Percentiles rank a stretch among this genome's conserved stretches.
Conservation (phyloP, 208 protist genomes). For the Sergeia podlipaevii region DNA sequence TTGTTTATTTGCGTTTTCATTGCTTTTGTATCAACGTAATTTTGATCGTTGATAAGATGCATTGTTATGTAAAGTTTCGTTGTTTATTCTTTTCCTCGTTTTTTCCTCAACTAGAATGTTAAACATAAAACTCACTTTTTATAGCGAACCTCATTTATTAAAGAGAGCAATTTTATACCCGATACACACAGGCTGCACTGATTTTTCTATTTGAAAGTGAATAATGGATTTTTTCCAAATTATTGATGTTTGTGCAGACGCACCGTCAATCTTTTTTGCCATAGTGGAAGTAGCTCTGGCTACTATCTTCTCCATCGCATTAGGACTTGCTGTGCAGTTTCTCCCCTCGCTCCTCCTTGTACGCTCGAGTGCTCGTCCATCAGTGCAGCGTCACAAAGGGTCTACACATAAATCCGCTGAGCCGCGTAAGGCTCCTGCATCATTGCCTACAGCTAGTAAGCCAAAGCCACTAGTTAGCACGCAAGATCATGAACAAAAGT, state of each 20-base stretch:
- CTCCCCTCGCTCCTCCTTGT: conserved; percentile 17
- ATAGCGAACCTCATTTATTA: background rate
- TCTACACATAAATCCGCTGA: background rate
- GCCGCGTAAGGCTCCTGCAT: background rate
- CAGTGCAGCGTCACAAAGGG: conserved; percentile 9
- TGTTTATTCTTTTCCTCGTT: background rate
- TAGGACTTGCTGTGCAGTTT: conserved; percentile 20
- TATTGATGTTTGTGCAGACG: conserved; percentile 13
- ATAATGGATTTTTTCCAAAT: conserved; percentile 36
- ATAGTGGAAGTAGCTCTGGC: conserved; percentile 17
- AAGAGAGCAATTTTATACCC: conserved; percentile 1
- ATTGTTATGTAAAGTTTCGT: background rate
- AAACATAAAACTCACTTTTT: conserved; percentile 5
- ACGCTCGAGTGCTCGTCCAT: no score
- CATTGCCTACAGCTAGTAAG: background rate
- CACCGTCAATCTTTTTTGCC: background rate
- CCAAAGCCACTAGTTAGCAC: no score
- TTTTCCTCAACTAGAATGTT: conserved; percentile 1
- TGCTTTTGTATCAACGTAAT: background rate
- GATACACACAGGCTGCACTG: no score
- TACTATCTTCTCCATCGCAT: conserved; percentile 4
- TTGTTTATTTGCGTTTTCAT: conserved; percentile 1
- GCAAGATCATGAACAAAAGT: no score
- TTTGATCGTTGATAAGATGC: no score
- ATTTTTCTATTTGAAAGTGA: conserved; percentile 6